Evolutionary conservation across 768 basidiomycete species (phyloP), one percentile per base, ranked within the genome.

Genomic region (Macrolepiota dolichaula): DNA sequence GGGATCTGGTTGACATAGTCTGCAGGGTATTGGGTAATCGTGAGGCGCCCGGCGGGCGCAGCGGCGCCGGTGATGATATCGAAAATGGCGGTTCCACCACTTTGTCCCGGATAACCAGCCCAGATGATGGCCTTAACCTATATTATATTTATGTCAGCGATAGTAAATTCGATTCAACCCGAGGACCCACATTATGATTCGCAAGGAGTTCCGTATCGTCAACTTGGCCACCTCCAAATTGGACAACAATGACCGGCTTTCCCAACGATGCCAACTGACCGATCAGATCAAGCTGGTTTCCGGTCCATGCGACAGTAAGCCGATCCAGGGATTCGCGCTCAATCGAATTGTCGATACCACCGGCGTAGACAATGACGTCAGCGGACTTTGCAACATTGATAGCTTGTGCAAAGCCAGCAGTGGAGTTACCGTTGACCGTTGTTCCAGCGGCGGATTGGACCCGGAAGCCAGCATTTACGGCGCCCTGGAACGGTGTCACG

Each of bases 71-170:
- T 76, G 7, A 86, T 55, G 60, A 84, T 81, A 58, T 85, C 81
- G 51, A 80, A 77, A 24, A 85, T 60, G 2, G 84, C 84, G 6
- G 77, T 74, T 25, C 84, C 85, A 1, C 82, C 84, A 62, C 78
- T 80, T 64, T 84, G 82, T 4, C 82, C 80, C 1, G 82, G 83
- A 66, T 84, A 86, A 3, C 84, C 84, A 15, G 73, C 84, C 83
- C 83, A 85, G 12, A 85, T 22, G 42, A 85, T 73, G 0, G 82
- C 78, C 63, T 80, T 82, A 44, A 85, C 78, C 82, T 83, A 40
- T 35, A 22, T 27, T 11, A 24, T n/a, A 59, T 52, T 9, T 9
- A 49, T 12, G 1, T 49, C 24, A 49, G 12, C 19, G 22, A 11
- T 49, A 22, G 9, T 15, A 12, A 9, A 22, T 24, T 49, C 12